Base-by-base conservation (phyloP, 495 filamentous ascomycete genomes). In the Penicillium canescens region DNA sequence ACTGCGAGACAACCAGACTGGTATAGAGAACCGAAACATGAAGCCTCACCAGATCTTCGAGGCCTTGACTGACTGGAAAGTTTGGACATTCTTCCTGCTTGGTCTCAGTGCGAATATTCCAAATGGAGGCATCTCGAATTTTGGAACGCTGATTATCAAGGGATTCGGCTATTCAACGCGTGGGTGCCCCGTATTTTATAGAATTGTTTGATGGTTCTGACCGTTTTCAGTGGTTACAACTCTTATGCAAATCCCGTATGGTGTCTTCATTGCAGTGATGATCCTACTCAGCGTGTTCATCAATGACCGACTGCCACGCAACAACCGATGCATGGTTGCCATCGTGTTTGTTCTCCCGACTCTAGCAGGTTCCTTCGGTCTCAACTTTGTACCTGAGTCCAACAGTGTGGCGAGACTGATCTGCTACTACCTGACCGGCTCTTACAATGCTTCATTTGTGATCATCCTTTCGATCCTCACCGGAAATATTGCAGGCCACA, bases 361-460 rank as follows among this genome's bases (percentile, higher is more conserved):
- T 42, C 72, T 83, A 31, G 68, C 73, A 6, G 75, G 73, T 7
- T 65, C 79, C 1, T 78, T 84, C 47, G 76, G 78, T 5, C 62
- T 85, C 23, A 67, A 70, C 42, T 79, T 70, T 54, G 67, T 79
- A 0, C 60, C 66, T 1, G 39, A 62, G 4, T 54, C 70, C 26
- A 65, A 76, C 14, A 59, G 71, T 14, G 66, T 77, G 24, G 74
- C 71, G 11, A 58, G 79, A 10, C 58, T 83, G 12, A 69, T 80
- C 13, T 77, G 75, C 43, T 84, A 81, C 56, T 73, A 79, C 50
- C 60, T 82, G 13, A 75, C 77, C 0, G 78, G 80, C 0, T 78
- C 78, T 1, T 86, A 85, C 55, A 79, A 82, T 50, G 84, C 81
- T 1, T 79, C 83, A 0, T 83, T 80, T 31, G 80, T 83, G 11